Conservation (phyloP, 345 rosid genomes). For the Melastoma malabathricum region DNA sequence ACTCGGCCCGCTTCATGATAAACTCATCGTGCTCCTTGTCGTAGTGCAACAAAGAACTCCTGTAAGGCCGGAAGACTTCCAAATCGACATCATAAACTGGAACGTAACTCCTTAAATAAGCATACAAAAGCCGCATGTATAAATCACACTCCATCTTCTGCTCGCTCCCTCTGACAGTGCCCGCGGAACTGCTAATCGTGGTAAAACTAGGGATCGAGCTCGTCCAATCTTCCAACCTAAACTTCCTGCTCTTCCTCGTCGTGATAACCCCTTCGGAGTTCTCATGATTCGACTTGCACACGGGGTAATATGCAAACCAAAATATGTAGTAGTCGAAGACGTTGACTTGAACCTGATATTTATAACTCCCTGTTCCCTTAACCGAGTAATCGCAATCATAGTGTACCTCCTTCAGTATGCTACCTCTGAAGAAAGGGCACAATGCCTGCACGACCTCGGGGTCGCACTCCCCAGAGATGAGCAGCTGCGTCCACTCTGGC, state of each 20-base stretch:
- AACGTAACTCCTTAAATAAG: slow-evolving; percentile 68
- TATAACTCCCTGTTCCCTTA: slow-evolving; percentile 37
- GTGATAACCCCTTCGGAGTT: slow-evolving; percentile 16
- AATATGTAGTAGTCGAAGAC: slow-evolving; percentile 81
- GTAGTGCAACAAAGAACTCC: slow-evolving; percentile 72
- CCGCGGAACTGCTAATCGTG: slow-evolving; percentile 27
- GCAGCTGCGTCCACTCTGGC: slow-evolving; percentile 56
- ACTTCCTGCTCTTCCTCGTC: slow-evolving; percentile 28
- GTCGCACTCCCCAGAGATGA: slow-evolving; percentile 40
- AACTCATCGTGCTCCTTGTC: slow-evolving; percentile 47
- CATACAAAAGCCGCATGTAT: slow-evolving; percentile 50
- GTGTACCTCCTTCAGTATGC: slow-evolving; percentile 25
- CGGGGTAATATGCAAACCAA: slow-evolving; percentile 89
- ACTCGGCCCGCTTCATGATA: slow-evolving; percentile 44
- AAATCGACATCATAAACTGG: slow-evolving; percentile 53
- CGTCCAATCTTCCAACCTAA: slow-evolving; percentile 60
- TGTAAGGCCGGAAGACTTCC: slow-evolving; percentile 49
- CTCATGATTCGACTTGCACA: slow-evolving; percentile 53
- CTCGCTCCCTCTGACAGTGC: slow-evolving; percentile 15
- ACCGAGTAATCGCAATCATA: slow-evolving; percentile 8
- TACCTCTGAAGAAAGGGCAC: slow-evolving; percentile 47
- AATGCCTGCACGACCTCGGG: slow-evolving; percentile 30
- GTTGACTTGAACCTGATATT: slow-evolving; percentile 47
- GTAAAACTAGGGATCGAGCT: slow-evolving; percentile 36
- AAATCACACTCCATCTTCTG: slow-evolving; percentile 47